Evolutionary conservation across 108 stramenopile species (phyloP).

Genomic region (Cyclotella sp.): DNA sequence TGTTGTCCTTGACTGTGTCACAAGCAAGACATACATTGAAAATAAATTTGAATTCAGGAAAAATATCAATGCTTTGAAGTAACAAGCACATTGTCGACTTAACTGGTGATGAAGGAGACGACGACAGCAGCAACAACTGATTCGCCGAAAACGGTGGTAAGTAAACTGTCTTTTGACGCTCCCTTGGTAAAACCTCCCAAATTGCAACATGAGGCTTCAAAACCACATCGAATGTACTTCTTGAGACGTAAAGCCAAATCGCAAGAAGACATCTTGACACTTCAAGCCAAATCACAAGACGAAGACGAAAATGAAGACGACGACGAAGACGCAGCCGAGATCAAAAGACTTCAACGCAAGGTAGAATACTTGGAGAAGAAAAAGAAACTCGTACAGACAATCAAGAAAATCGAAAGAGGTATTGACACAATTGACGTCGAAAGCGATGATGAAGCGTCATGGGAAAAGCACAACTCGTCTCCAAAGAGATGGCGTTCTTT

Average conservation of each 20-base stretch:
- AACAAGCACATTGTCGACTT: too few relatives aligned
- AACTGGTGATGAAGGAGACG: not conserved
- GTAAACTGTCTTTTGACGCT: not conserved
- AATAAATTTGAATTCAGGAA: too few relatives aligned
- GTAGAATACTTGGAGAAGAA: constrained; percentile 11
- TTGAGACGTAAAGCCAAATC: constrained; percentile 6
- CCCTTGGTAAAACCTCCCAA: not conserved
- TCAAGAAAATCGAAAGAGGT: constrained; percentile 9
- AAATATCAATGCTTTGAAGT: too few relatives aligned
- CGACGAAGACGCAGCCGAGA: constrained; percentile 1
- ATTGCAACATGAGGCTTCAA: not conserved
- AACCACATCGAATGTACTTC: not conserved
- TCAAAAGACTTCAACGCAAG: not conserved
- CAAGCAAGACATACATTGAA: too few relatives aligned
- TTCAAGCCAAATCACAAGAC: not conserved
- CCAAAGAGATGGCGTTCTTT: not conserved
- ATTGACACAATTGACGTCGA: not conserved
- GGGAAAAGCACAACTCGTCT: not conserved
- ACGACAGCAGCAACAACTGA: not conserved
- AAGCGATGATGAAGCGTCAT: not conserved
- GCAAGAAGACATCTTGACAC: too few relatives aligned
- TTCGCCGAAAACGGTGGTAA: not conserved
- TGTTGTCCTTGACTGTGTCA: too few relatives aligned
- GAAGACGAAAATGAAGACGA: constrained; percentile 2
- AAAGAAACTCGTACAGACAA: not conserved